Conservation (phyloP, 2,329 filamentous ascomycete genomes). For the Sporothrix luriei region DNA sequence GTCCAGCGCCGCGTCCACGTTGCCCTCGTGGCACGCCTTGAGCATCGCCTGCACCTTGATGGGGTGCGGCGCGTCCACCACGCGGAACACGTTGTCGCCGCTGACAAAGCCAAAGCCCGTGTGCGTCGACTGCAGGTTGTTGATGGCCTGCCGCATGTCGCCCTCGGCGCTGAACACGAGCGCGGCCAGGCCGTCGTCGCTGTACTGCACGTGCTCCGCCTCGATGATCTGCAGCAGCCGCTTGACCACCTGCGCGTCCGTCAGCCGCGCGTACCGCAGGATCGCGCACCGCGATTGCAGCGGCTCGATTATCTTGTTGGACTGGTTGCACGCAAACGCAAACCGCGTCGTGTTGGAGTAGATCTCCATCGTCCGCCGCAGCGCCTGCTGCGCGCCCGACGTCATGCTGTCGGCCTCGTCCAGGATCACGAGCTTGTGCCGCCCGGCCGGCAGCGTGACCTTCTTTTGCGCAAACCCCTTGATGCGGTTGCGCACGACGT, state of each 20-base stretch:
- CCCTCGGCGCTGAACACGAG: slow-evolving; percentile 96
- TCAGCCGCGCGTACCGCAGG: slow-evolving; percentile 87
- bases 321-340: slow-evolving; percentile 97
- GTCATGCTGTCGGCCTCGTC: slow-evolving; percentile 99
- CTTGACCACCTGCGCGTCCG: slow-evolving; percentile 89
- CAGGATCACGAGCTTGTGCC: slow-evolving; percentile 95
- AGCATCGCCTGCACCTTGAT: slow-evolving; percentile 99
- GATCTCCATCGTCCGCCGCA: slow-evolving; percentile 97
- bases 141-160: slow-evolving; percentile 98
- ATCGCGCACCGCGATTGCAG: slow-evolving; percentile 96
- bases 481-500: slow-evolving; percentile 95
- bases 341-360: slow-evolving; percentile 96
- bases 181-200: slow-evolving; percentile 92
- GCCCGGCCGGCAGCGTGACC: slow-evolving; percentile 84
- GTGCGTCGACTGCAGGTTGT: slow-evolving; percentile 91
- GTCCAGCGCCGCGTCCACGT: slow-evolving; percentile 84
- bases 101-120: slow-evolving; percentile 97
- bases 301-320: slow-evolving; percentile 99
- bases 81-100: slow-evolving; percentile 96
- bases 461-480: slow-evolving; percentile 99
- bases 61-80: slow-evolving; percentile 94
- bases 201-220: slow-evolving; percentile 86
- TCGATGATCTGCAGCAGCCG: slow-evolving; percentile 89
- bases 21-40: slow-evolving; percentile 92
- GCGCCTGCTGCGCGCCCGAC: slow-evolving; percentile 89